phyloP scores from a whole-genome alignment of 164 flowering plant species.

The Houttuynia cordata region DNA sequence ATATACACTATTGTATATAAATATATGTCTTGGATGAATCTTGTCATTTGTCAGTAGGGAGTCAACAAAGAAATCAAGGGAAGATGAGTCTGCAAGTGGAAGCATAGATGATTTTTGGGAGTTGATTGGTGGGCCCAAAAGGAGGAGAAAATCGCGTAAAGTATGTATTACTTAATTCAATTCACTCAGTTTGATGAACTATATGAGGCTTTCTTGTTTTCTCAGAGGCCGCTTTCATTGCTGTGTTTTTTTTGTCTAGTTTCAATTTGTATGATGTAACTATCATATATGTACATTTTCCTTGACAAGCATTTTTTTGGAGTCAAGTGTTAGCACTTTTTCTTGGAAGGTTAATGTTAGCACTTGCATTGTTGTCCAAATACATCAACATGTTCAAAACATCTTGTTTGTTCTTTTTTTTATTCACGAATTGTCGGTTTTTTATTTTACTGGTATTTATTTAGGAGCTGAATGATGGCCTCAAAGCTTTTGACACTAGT shows the following conservation, averaged over 20 bases:
- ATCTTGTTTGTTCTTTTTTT: too few species aligned
- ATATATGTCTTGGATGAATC: neutral
- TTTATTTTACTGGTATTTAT: neutral
- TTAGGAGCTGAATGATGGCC: too few species aligned
- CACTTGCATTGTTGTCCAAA: neutral
- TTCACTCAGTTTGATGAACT: neutral
- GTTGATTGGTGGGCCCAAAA: conserved; percentile 34
- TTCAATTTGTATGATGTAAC: neutral
- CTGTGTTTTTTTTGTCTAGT: neutral
- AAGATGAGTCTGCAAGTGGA: conserved; percentile 24
- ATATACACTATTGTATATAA: neutral
- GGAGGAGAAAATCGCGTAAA: conserved; percentile 36
- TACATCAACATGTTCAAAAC: too few species aligned
- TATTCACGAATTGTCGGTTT: neutral
- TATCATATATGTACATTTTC: too few species aligned
- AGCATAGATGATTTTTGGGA: conserved; percentile 48
- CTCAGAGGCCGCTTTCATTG: neutral
- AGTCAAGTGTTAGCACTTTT: neutral
- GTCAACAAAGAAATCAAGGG: conserved; percentile 32
- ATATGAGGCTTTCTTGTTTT: neutral
- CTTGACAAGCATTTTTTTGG: neutral
- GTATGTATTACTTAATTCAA: conserved; percentile 11
- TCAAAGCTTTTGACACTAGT: too few species aligned
- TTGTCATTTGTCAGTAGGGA: conserved; percentile 22
- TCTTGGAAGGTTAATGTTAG: neutral